A percentile compares a stretch with the other conserved stretches of the same genome.
These are phyloP conservation scores for Takashimella tepidaria DNA, from an alignment of 1,284 basidiomycete genomes.

Conservation along the genomic window DNA sequence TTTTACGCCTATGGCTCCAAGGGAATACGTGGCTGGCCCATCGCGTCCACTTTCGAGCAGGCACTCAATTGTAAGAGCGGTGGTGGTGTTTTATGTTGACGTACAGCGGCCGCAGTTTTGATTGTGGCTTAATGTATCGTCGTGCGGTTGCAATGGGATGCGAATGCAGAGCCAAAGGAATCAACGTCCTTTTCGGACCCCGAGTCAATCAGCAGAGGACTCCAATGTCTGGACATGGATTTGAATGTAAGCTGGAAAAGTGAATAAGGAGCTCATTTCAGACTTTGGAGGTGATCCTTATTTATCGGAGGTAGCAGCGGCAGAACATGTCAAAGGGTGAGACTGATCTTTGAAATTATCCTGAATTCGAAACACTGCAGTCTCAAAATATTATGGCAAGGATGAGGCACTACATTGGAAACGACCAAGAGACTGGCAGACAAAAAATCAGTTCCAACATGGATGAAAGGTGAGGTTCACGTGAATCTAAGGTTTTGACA, in stretches of 20 bases:
- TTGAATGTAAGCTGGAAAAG: slow-evolving; percentile 53
- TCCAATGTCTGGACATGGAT: slow-evolving; percentile 67
- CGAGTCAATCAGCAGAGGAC: slow-evolving; percentile 54
- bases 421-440: slow-evolving; percentile 26
- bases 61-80: slow-evolving; percentile 13
- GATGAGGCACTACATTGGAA: slow-evolving; percentile 28
- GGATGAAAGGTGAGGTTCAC: slow-evolving; percentile 21
- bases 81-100: no score
- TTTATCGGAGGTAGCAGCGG: slow-evolving; percentile 61
- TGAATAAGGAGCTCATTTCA: neutral
- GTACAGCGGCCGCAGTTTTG: slow-evolving; percentile 50
- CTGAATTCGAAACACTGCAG: no score
- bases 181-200: slow-evolving; percentile 61
- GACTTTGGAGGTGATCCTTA: slow-evolving; percentile 67
- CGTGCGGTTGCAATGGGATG: slow-evolving; percentile 70
- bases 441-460: slow-evolving; percentile 20
- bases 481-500: slow-evolving; percentile 20
- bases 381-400: slow-evolving; percentile 58
- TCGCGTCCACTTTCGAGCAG: slow-evolving; percentile 7
- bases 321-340: slow-evolving; percentile 68
- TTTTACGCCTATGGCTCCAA: slow-evolving; percentile 14
- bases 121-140: slow-evolving; percentile 63
- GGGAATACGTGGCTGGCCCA: slow-evolving; percentile 11
- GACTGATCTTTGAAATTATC: no score
- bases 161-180: slow-evolving; percentile 74